A percentile compares a stretch with the other conserved stretches of the same genome.
These are phyloP conservation scores for Sporothrix mexicana DNA, from an alignment of 2,329 filamentous ascomycete species.

Conservation along the genomic window DNA sequence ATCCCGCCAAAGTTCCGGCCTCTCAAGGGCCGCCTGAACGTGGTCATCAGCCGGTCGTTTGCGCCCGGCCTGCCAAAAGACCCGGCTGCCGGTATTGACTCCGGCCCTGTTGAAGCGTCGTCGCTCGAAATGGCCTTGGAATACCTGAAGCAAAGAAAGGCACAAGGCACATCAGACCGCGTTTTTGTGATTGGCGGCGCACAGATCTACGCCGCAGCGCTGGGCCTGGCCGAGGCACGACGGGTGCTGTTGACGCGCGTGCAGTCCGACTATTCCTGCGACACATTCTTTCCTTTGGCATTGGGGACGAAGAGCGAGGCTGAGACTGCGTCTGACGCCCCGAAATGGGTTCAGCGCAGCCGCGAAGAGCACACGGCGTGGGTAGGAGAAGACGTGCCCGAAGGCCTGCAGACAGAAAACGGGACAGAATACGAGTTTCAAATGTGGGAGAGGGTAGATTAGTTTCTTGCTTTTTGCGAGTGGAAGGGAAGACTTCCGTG, in stretches of 20 bases:
- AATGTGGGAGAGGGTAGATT: constrained; percentile 68
- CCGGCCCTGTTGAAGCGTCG: constrained; percentile 60
- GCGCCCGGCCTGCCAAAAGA: constrained; percentile 33
- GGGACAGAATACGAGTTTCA: constrained; percentile 72
- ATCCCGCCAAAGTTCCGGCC: constrained; percentile 82
- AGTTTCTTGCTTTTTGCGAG: not conserved
- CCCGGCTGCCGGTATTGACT: constrained; percentile 30
- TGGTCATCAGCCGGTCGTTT: constrained; percentile 72
- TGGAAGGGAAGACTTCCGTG: not conserved
- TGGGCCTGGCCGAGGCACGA: constrained; percentile 63
- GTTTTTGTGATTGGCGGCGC: constrained; percentile 90
- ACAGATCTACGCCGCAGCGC: constrained; percentile 78
- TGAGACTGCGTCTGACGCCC: constrained; percentile 32
- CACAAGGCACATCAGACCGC: constrained; percentile 47
- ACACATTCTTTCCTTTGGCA: constrained; percentile 72
- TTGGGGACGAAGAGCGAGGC: constrained; percentile 50
- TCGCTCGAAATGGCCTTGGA: constrained; percentile 65
- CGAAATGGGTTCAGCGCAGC: constrained; percentile 61
- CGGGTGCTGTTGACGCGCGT: constrained; percentile 75
- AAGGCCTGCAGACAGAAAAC: constrained; percentile 65
- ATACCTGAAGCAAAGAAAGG: constrained; percentile 42
- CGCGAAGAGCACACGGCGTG: constrained; percentile 64
- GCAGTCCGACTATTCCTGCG: constrained; percentile 72
- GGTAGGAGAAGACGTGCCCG: constrained; percentile 68
- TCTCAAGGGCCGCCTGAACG: constrained; percentile 78